These are phyloP conservation scores for Mycosarcoma mackinlayi DNA, from an alignment of 1,284 basidiomycete species.

Conservation along the genomic window DNA sequence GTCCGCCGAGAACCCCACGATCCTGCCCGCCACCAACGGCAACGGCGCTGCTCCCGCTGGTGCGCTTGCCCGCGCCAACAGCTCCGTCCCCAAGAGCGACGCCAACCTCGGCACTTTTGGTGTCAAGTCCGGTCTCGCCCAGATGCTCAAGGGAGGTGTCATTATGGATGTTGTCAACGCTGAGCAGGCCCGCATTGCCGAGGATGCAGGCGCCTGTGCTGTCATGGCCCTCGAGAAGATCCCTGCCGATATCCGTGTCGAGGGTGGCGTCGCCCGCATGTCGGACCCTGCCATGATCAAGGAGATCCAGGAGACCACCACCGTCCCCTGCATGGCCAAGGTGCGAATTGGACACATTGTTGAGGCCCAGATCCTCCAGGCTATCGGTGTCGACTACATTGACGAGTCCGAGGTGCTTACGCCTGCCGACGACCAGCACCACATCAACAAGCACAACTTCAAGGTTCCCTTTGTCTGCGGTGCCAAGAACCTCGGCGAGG, in stretches of 20 bases:
- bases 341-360: constrained; percentile 94
- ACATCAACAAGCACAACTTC: constrained; percentile 75
- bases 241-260: constrained; percentile 83
- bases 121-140: constrained; percentile 78
- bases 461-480: constrained; percentile 76
- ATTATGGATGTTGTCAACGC: constrained; percentile 75
- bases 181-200: constrained; percentile 92
- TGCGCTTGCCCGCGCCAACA: constrained; percentile 61
- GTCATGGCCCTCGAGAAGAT: constrained; percentile 92
- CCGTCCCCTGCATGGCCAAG: constrained; percentile 78
- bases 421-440: constrained; percentile 77
- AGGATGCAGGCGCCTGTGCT: constrained; percentile 96
- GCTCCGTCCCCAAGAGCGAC: constrained; percentile 74
- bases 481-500: constrained; percentile 78
- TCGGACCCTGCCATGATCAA: constrained; percentile 94
- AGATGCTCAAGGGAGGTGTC: constrained; percentile 70
- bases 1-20: constrained; percentile 68
- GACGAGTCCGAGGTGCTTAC: constrained; percentile 94
- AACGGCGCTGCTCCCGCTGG: constrained; percentile 53
- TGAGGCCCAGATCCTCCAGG: constrained; percentile 82
- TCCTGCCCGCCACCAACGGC: constrained; percentile 59
- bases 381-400: constrained; percentile 96
- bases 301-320: constrained; percentile 78
- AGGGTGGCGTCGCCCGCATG: constrained; percentile 68
- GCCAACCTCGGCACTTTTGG: constrained; percentile 83